Percentiles rank a stretch among this genome's conserved stretches.
These are phyloP conservation scores for Craterostigma plantagineum DNA, from an alignment of 257 asterid species.

Conservation along the genomic window DNA sequence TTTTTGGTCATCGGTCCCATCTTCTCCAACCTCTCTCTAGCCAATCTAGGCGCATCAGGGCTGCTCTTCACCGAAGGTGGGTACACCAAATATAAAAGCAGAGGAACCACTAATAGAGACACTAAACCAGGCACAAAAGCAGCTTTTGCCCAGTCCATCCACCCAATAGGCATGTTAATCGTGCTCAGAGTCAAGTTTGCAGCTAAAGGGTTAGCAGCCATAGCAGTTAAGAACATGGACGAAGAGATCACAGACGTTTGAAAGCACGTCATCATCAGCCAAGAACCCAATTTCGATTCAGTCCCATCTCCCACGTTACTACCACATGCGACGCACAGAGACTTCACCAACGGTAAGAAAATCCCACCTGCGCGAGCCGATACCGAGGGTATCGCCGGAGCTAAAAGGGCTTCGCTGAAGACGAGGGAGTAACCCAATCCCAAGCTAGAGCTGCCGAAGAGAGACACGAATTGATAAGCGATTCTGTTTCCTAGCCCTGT, in stretches of 20 bases:
- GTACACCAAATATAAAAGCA: constrained; percentile 53
- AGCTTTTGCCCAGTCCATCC: constrained; percentile 99
- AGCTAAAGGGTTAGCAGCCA: constrained; percentile 96
- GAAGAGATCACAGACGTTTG: constrained; percentile 91
- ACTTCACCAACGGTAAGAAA: constrained; percentile 77
- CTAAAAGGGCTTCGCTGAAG: constrained; percentile 87
- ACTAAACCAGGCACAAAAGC: constrained; percentile 88
- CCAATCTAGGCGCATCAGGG: constrained; percentile 95
- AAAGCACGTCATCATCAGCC: constrained; percentile 90
- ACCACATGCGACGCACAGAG: constrained; percentile 87
- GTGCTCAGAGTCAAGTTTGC: constrained; percentile 68
- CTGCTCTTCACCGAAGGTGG: constrained; percentile 84
- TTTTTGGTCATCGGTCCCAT: constrained; percentile 96
- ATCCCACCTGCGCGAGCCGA: constrained; percentile 97
- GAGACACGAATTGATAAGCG: constrained; percentile 74
- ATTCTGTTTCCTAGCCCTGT: constrained; percentile 89
- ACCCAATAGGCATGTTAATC: constrained; percentile 49
- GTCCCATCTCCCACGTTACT: constrained; percentile 91
- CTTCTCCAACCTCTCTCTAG: constrained; percentile 65
- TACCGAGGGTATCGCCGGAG: constrained; percentile 93
- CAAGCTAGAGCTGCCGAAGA: constrained; percentile 71
- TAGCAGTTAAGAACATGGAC: constrained; percentile 86
- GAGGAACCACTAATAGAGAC: constrained; percentile 62
- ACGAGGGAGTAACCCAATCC: constrained; percentile 91
- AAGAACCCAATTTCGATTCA: constrained; percentile 70